Conservation (phyloP, 805 yeast species). For the Candida nemodendra region DNA sequence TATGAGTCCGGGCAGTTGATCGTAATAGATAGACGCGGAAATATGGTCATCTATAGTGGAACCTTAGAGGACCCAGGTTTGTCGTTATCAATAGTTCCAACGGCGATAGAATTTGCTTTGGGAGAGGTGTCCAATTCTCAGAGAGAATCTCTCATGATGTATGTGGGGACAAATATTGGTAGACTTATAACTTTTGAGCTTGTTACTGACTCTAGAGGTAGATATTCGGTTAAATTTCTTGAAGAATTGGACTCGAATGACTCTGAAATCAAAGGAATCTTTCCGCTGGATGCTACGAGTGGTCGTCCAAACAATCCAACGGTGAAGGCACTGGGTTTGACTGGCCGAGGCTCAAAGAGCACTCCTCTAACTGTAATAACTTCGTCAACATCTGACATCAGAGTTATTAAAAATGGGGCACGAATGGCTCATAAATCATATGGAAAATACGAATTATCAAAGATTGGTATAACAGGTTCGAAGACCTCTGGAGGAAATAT, state of each 20-base stretch:
- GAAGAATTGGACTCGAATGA: slow-evolving; percentile 49
- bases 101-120: slow-evolving; percentile 70
- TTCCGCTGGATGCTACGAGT: slow-evolving; percentile 54
- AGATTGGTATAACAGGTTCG: slow-evolving; percentile 51
- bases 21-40: slow-evolving; percentile 75
- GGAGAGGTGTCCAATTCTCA: slow-evolving; percentile 56
- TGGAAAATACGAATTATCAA: slow-evolving; percentile 45
- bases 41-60: slow-evolving; percentile 46
- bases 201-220: slow-evolving; percentile 59
- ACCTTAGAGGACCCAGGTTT: slow-evolving; percentile 29
- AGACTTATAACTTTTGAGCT: slow-evolving; percentile 64
- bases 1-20: slow-evolving; percentile 72
- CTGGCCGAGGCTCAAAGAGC: slow-evolving; percentile 41
- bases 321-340: slow-evolving; percentile 50
- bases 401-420: slow-evolving; percentile 59
- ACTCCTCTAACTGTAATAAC: slow-evolving; percentile 63
- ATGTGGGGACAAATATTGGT: slow-evolving; percentile 78
- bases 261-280: slow-evolving; percentile 51
- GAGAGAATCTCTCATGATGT: slow-evolving; percentile 67
- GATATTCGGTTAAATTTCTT: slow-evolving; percentile 54
- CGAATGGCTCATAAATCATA: slow-evolving; percentile 65
- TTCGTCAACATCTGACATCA: slow-evolving; percentile 56
- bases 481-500: slow-evolving; percentile 20
- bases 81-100: slow-evolving; percentile 37
- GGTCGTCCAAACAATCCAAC: slow-evolving; percentile 71